Evolutionary conservation across 768 basidiomycete genomes (phyloP).

Genomic region (Mycena vitilis): DNA sequence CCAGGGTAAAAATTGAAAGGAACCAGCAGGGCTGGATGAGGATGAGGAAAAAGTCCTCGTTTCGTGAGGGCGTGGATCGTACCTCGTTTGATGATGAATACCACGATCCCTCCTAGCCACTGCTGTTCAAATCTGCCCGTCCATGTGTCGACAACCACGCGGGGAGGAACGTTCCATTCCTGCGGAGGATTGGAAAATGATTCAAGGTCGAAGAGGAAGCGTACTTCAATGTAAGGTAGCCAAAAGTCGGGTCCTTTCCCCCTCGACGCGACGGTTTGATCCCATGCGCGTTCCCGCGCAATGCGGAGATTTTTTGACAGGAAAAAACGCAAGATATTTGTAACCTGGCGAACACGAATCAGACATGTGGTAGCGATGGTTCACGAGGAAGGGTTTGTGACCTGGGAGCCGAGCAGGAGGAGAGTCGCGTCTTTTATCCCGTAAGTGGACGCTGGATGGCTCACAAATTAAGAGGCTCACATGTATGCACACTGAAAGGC

Average conservation of each 20-base stretch:
- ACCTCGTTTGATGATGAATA: constrained; percentile 63
- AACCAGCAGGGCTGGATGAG: constrained; percentile 61
- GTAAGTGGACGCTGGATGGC: not conserved
- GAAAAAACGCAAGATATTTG: constrained; percentile 83
- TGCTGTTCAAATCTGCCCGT: constrained; percentile 45
- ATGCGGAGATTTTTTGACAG: constrained; percentile 85
- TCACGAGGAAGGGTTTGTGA: constrained; percentile 70
- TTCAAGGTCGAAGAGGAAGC: not conserved
- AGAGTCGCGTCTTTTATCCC: constrained; percentile 72
- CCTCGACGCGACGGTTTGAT: constrained; percentile 85
- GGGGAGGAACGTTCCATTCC: constrained; percentile 78
- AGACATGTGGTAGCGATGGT: not conserved
- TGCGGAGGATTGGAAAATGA: constrained; percentile 67
- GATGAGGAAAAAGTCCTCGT: not conserved
- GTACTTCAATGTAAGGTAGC: constrained; percentile 44
- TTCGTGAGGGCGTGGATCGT: constrained; percentile 21
- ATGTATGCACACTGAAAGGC: constrained; percentile 78
- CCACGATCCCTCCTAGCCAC: constrained; percentile 51
- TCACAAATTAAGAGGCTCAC: constrained; percentile 50
- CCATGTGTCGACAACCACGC: constrained; percentile 45
- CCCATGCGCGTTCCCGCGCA: constrained; percentile 82
- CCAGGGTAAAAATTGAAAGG: constrained; percentile 78
- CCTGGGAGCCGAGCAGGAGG: constrained; percentile 78
- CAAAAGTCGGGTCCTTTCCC: constrained; percentile 88
- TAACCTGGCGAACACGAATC: constrained; percentile 55